A percentile compares a stretch with the other conserved stretches of the same genome.
These are phyloP conservation scores for Exophiala mesophila DNA, from an alignment of 2,329 filamentous ascomycete species.

Conservation along the genomic window DNA sequence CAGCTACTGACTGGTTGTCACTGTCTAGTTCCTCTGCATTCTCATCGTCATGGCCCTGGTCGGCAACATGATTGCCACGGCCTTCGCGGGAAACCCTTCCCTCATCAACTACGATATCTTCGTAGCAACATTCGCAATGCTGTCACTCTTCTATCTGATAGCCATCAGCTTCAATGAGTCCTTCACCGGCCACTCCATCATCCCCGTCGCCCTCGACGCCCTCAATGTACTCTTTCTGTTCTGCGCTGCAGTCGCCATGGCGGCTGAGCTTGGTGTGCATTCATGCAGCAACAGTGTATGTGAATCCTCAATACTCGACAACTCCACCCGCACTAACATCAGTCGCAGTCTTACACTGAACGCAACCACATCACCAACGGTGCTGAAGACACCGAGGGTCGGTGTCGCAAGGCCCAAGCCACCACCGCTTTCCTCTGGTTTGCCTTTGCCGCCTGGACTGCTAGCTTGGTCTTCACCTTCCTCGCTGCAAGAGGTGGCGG, in stretches of 20 bases:
- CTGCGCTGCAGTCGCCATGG: constrained; percentile 44
- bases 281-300: constrained; percentile 45
- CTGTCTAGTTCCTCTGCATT: constrained; percentile 52
- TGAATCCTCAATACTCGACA: constrained; percentile 5
- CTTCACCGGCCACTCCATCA: constrained; percentile 39
- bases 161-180: constrained; percentile 38
- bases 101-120: constrained; percentile 54
- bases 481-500: constrained; percentile 33
- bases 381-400: constrained; percentile 33
- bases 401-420: constrained; percentile 50
- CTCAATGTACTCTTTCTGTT: constrained; percentile 48
- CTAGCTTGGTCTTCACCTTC: constrained; percentile 38
- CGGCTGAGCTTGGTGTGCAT: constrained; percentile 41
- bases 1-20: constrained; percentile 15
- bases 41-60: constrained; percentile 57
- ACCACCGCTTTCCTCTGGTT: constrained; percentile 50
- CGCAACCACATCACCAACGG: constrained; percentile 45
- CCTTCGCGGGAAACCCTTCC: constrained; percentile 50
- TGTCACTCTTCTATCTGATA: constrained; percentile 46
- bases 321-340: constrained; percentile 5
- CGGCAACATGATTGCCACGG: constrained; percentile 57
- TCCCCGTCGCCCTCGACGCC: constrained; percentile 41
- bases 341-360: constrained; percentile 35
- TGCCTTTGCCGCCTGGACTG: constrained; percentile 41
- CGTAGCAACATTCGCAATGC: constrained; percentile 42